Conservation (phyloP, 208 protist species). For the Leishmania tarentolae region DNA sequence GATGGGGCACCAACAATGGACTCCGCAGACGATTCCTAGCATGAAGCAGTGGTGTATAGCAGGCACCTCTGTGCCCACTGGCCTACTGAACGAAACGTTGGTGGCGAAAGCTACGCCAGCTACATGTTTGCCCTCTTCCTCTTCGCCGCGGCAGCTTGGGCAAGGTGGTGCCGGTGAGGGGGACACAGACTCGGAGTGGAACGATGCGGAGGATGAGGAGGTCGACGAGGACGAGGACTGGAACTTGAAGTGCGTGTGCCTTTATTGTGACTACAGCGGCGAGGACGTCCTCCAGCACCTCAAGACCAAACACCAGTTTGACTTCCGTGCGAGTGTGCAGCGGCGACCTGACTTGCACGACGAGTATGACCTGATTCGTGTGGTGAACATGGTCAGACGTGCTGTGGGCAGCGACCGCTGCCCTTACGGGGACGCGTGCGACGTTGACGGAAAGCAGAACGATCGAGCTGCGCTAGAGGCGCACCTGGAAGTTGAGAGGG, state of each 20-base stretch:
- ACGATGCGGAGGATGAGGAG: conserved; percentile 41
- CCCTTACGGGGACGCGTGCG: conserved; percentile 28
- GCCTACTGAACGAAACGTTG: not conserved
- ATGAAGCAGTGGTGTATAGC: conserved; percentile 48
- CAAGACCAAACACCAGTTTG: conserved; percentile 48
- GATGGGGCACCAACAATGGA: conserved; percentile 47
- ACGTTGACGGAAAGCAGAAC: conserved; percentile 24
- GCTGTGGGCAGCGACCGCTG: conserved; percentile 39
- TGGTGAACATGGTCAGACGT: conserved; percentile 72
- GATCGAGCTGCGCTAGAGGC: conserved; percentile 40
- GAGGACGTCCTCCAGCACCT: conserved; percentile 63
- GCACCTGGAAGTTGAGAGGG: conserved; percentile 39
- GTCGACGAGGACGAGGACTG: conserved; percentile 58
- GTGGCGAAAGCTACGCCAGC: not conserved
- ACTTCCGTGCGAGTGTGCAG: conserved; percentile 46
- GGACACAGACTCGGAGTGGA: conserved; percentile 30
- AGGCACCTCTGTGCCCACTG: not conserved
- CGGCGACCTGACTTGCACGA: conserved; percentile 47
- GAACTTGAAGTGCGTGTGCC: conserved; percentile 55
- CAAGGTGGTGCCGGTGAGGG: conserved; percentile 20
- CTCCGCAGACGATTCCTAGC: conserved; percentile 46
- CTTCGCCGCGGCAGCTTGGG: not conserved
- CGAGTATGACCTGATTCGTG: conserved; percentile 81
- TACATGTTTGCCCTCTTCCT: not conserved
- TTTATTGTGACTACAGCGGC: conserved; percentile 58